Conservation (phyloP, 2,329 filamentous ascomycete species). For the Arthrobotrys entomopaga region DNA sequence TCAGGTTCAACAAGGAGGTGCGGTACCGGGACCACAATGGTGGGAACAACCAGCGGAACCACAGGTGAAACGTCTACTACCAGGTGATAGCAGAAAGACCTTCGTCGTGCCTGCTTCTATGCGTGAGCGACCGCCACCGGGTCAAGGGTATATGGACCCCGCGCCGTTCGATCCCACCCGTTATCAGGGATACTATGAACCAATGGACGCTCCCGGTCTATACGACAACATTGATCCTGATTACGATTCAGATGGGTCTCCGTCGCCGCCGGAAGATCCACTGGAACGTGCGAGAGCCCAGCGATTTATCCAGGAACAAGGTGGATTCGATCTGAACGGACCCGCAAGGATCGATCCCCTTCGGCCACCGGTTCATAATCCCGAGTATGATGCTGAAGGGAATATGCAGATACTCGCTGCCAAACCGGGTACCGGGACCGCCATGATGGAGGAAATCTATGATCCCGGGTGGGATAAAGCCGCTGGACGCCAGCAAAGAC, state of each 20-base stretch:
- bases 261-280: not conserved
- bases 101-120: not conserved
- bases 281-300: not conserved
- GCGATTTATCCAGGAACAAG: not conserved
- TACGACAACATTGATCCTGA: constrained; percentile 5
- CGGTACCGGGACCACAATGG: not conserved
- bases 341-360: no score
- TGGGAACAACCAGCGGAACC: not conserved
- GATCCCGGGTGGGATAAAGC: constrained; percentile 9
- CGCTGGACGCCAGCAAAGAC: not conserved
- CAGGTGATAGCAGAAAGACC: not conserved
- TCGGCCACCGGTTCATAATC: not conserved
- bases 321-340: not conserved
- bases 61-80: not conserved
- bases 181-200: constrained; percentile 9
- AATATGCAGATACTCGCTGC: constrained; percentile 9
- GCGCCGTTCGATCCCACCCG: constrained; percentile 8
- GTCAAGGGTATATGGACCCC: constrained; percentile 5
- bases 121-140: not conserved
- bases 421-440: not conserved
- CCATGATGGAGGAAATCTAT: not conserved
- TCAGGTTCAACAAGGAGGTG: not conserved
- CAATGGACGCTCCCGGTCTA: not conserved
- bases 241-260: constrained; percentile 13
- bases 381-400: constrained; percentile 2